Evolutionary conservation across 257 asterid species (phyloP).

Genomic region (Capsicum baccatum): DNA sequence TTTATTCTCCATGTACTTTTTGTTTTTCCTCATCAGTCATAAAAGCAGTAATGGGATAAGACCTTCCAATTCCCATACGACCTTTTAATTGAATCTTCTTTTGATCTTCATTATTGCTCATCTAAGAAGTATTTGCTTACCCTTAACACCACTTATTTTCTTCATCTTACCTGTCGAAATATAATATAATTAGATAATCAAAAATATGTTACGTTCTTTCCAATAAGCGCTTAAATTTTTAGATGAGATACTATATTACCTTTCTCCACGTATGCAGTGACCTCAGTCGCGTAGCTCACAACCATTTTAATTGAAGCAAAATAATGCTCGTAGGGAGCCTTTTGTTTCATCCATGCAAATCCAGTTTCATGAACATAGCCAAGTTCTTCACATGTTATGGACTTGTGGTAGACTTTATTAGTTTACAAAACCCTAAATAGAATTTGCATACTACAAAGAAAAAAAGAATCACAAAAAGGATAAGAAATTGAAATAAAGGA

Average conservation of each 20-base stretch:
- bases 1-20: conserved; percentile 40
- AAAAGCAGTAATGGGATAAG: conserved; percentile 63
- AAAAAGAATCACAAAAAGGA: too few species aligned
- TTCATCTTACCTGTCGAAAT: conserved; percentile 56
- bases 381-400: conserved; percentile 81
- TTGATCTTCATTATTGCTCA: conserved; percentile 61
- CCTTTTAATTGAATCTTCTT: conserved; percentile 75
- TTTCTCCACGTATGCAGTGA: conserved; percentile 77
- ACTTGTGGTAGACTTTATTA: too few species aligned
- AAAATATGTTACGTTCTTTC: too few species aligned
- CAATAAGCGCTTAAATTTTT: neutral
- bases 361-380: conserved; percentile 77
- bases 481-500: too few species aligned
- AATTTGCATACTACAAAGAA: too few species aligned
- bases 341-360: conserved; percentile 86
- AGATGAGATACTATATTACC: conserved; percentile 16
- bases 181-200: neutral
- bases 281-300: conserved; percentile 70
- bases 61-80: conserved; percentile 80
- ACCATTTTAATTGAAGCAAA: conserved; percentile 55
- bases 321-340: conserved; percentile 74
- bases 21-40: conserved; percentile 62
- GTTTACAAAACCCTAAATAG: too few species aligned
- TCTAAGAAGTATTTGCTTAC: conserved; percentile 53
- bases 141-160: conserved; percentile 74